A percentile compares a stretch with the other conserved stretches of the same genome.
Evolutionary conservation across 371 early-diverging fungal genomes (phyloP).

Genomic region (Thermomucor indicae-seudaticae): DNA sequence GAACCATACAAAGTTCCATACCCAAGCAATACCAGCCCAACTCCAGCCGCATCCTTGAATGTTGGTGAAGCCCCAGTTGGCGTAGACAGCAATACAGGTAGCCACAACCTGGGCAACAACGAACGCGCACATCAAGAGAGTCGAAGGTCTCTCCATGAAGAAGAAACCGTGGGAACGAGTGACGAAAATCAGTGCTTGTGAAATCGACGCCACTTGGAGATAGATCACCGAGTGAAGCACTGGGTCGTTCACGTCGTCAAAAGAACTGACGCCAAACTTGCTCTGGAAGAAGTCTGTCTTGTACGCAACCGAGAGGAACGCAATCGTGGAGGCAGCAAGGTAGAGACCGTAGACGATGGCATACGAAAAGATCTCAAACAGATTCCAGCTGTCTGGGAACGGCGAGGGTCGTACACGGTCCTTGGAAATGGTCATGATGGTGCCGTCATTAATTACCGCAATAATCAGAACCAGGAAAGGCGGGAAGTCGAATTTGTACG

Average conservation of each 20-base stretch:
- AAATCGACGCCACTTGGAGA: conserved; percentile 51
- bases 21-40: conserved; percentile 64
- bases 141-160: conserved; percentile 48
- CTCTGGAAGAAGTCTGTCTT: conserved; percentile 46
- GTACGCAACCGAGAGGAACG: conserved; percentile 43
- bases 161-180: conserved; percentile 54
- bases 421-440: conserved; percentile 62
- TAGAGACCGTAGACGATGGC: conserved; percentile 58
- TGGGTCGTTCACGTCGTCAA: conserved; percentile 31
- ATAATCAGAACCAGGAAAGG: conserved; percentile 64
- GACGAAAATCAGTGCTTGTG: conserved; percentile 52
- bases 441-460: conserved; percentile 62
- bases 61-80: conserved; percentile 54
- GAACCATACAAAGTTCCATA: conserved; percentile 79
- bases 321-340: conserved; percentile 54
- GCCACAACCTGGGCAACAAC: conserved; percentile 51
- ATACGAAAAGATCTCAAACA: conserved; percentile 54
- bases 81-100: conserved; percentile 54
- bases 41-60: conserved; percentile 52
- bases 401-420: conserved; percentile 58
- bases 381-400: conserved; percentile 56
- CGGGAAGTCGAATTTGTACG: conserved; percentile 60
- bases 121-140: conserved; percentile 43
- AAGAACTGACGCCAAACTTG: conserved; percentile 31
- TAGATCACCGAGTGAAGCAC: conserved; percentile 51